phyloP scores from a whole-genome alignment of 805 yeast genomes.

The Ogataea pignaliae region DNA sequence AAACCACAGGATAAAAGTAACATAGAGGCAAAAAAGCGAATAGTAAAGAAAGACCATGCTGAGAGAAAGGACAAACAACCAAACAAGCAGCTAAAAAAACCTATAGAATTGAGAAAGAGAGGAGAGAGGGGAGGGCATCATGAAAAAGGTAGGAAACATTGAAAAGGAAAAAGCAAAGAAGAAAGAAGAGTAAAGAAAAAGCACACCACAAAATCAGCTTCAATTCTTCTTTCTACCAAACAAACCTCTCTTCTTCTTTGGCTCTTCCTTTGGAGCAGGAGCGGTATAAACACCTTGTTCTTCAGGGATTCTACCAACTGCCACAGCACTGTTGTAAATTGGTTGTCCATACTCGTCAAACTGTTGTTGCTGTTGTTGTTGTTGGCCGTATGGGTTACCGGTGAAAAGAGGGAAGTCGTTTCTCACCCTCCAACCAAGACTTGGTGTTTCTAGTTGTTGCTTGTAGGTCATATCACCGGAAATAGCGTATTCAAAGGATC shows the following conservation, averaged over 20 bases:
- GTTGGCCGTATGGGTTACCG: slow-evolving; percentile 33
- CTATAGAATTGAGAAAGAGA: neutral
- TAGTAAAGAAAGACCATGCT: too few relatives aligned
- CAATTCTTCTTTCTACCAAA: slow-evolving; percentile 57
- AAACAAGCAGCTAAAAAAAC: neutral
- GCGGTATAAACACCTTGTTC: slow-evolving; percentile 44
- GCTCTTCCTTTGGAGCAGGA: slow-evolving; percentile 40
- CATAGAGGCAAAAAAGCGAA: neutral
- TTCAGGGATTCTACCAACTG: neutral
- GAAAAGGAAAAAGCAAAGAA: neutral
- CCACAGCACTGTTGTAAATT: slow-evolving; percentile 26
- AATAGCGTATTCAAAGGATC: slow-evolving; percentile 89
- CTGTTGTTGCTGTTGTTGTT: slow-evolving; percentile 23
- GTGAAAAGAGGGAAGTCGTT: slow-evolving; percentile 62
- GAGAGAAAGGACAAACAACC: neutral
- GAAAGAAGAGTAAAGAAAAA: neutral
- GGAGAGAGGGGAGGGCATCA: too few relatives aligned
- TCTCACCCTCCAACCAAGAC: slow-evolving; percentile 84
- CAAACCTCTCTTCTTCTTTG: slow-evolving; percentile 74
- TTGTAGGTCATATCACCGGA: slow-evolving; percentile 81
- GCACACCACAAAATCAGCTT: neutral
- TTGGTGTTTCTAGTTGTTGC: slow-evolving; percentile 74
- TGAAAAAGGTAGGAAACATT: too few relatives aligned
- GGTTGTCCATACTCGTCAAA: slow-evolving; percentile 36
- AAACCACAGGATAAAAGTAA: neutral